Base-by-base conservation (phyloP, 208 protist species). In the Strigomonas culicis region DNA sequence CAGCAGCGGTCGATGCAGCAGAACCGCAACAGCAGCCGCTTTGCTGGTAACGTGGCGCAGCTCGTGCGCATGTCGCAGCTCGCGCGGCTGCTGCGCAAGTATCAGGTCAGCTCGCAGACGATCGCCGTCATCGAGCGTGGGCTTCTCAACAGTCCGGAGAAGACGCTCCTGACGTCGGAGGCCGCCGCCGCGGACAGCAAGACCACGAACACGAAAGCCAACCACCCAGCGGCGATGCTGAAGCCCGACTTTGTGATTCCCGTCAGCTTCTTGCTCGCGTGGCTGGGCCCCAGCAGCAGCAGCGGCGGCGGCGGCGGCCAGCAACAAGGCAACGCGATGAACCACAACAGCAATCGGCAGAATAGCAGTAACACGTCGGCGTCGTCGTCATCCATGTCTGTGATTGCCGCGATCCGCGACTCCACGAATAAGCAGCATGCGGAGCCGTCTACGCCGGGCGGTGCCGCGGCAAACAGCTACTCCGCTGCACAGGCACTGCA, bases 211-310 rank as follows among this genome's bases (percentile, higher is more conserved):
- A 22, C 17, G 27, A 19, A 30, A 22, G 13, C 11, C 7, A 55
- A 55, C 41, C 15, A 47, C 15, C 15, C 15, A 55, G 7, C 8
- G 8, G n/a, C 8, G 24, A 30, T 55, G 10, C n/a, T 10, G 24
- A 55, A 55, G 7, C n/a, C n/a, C 56, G 84, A 90, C 68, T 88
- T 94, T 57, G 75, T 76, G 8, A 77, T 94, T 4, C 88, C 88
- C 21, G 79, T 85, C 24, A 76, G 85, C 22, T 79, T 92, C 17
- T 72, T 94, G 57, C 57, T 90, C 21, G 74, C 77, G 21, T 94
- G 88, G 85, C 73, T 59, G 3, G 88, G 88, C 3, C 83, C 88
- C 46, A 17, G 50, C 56, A 56, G 52, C 17, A 36, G 22, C 28
- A 36, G 10, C 52, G 15, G 22, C 3, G 52, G 52, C 3, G 25